Conservation (phyloP, 2,329 filamentous ascomycete genomes). For the Colletotrichum gigasporum region DNA sequence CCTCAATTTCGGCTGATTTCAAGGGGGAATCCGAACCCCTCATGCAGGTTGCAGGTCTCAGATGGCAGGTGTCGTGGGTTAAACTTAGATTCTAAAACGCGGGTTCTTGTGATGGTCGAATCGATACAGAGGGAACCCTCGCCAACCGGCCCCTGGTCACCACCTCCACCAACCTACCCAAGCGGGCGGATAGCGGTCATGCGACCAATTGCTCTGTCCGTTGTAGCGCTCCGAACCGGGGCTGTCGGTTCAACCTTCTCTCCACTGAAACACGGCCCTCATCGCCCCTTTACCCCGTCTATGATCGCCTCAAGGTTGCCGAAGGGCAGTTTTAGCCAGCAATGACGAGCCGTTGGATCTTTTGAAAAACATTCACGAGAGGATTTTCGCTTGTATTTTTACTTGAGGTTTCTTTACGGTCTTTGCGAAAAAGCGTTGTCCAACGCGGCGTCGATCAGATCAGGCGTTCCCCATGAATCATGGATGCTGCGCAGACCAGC, state of each 20-base stretch:
- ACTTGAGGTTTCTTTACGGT: no score
- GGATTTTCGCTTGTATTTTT: no score
- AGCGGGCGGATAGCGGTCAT: not conserved
- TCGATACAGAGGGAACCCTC: not conserved
- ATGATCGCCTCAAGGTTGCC: not conserved
- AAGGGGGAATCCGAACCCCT: not conserved
- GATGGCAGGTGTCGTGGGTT: slow-evolving; percentile 23
- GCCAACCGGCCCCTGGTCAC: not conserved
- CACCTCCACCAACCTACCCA: not conserved
- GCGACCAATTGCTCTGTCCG: not conserved
- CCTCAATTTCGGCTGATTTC: slow-evolving; percentile 1
- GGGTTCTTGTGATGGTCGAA: not conserved
- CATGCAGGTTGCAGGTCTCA: slow-evolving; percentile 21
- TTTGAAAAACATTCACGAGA: no score
- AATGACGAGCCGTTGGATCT: not conserved
- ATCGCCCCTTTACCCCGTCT: not conserved
- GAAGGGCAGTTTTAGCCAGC: no score
- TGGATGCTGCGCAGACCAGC: not conserved
- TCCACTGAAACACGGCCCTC: not conserved
- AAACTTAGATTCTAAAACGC: slow-evolving; percentile 29
- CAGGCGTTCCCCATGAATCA: not conserved
- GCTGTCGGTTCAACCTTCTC: slow-evolving; percentile 20
- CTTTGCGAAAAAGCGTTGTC: no score
- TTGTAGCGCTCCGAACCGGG: not conserved
- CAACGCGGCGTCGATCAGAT: no score